phyloP scores from a whole-genome alignment of 2,329 filamentous ascomycete species.

The Fusarium marasasianum region DNA sequence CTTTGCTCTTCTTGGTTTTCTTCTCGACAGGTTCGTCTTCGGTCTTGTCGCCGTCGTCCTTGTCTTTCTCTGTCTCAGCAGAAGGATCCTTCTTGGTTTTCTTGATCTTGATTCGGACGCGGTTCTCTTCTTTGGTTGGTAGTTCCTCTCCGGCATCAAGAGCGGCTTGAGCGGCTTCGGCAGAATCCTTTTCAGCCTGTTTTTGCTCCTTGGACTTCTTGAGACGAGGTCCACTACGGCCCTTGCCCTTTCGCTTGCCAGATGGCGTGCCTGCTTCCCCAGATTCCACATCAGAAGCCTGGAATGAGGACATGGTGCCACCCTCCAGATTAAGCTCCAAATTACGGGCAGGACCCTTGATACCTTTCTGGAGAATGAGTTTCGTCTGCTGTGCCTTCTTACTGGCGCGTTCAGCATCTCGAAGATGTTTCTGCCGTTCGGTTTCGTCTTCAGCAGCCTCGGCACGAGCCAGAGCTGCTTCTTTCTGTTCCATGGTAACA shows the following conservation, averaged over 20 bases:
- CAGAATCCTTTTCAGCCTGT: constrained; percentile 81
- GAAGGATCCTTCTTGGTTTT: constrained; percentile 51
- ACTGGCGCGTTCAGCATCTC: constrained; percentile 87
- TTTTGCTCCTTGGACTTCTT: constrained; percentile 94
- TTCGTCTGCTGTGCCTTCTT: constrained; percentile 94
- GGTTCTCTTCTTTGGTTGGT: constrained; percentile 64
- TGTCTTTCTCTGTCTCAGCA: constrained; percentile 53
- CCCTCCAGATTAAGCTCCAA: constrained; percentile 85
- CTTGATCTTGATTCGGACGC: constrained; percentile 73
- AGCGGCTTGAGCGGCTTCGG: constrained; percentile 87
- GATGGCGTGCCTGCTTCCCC: constrained; percentile 51
- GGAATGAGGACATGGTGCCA: constrained; percentile 86
- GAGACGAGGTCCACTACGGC: constrained; percentile 71
- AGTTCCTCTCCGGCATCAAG: constrained; percentile 81
- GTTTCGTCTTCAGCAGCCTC: constrained; percentile 82
- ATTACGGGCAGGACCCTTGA: constrained; percentile 77
- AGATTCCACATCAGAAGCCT: constrained; percentile 68
- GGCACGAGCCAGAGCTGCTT: constrained; percentile 81
- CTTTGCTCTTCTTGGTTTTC: constrained; percentile 62
- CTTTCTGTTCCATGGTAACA: constrained; percentile 89
- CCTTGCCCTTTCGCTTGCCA: constrained; percentile 54
- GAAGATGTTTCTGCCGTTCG: constrained; percentile 81
- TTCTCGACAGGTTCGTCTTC: constrained; percentile 48
- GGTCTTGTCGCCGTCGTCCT: constrained; percentile 56
- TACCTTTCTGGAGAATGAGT: constrained; percentile 85